Evolutionary conservation across 2,329 filamentous ascomycete genomes (phyloP), one percentile per base, ranked within the genome.

Genomic region (Periconia digitata): DNA sequence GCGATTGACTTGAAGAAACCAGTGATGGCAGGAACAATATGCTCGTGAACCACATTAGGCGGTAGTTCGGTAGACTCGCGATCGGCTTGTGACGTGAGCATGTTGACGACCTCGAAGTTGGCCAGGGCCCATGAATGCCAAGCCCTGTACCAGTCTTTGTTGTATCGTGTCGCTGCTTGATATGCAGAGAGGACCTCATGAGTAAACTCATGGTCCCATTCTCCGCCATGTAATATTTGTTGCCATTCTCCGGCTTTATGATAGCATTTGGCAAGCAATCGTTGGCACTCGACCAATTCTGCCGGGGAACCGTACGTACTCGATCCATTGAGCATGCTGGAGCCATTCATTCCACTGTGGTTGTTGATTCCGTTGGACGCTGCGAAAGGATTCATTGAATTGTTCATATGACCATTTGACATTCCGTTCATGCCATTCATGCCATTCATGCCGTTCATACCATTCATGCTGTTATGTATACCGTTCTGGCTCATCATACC

Each of bases 91-190:
- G 86, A 80, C 8, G 86, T 83, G 48, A 94, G 77, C 0, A 87
- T 85, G 60, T 94, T 95, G 32, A 97, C 92, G 48, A 99, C 94
- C 73, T 99, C 92, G 63, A 99, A 99, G 72, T 99, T 99, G 45
- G 94, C 92, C 54, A 99, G 74, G 10, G 94, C 95, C 92, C 94
- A 99, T 0, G 94, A 89, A 72, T 99, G 94, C 94, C 94, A 99
- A 7, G 95, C 94, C 74, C 99, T 99, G 77, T 99, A 99, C 84
- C 92, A 99, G 52, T 87, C 85, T 27, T 90, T 87, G 68, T 99
- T 95, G 74, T 95, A 96, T 50, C 90, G 86, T 2, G 94, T 99
- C 1, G 95, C 95, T 50, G 92, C 87, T 16, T 86, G 85, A 71
- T 97, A 99, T 1, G 94, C 91, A n/a, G 84, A 82, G 20, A 99